Conservation (phyloP, 352 stramenopile genomes). For the Lagenidium giganteum region DNA sequence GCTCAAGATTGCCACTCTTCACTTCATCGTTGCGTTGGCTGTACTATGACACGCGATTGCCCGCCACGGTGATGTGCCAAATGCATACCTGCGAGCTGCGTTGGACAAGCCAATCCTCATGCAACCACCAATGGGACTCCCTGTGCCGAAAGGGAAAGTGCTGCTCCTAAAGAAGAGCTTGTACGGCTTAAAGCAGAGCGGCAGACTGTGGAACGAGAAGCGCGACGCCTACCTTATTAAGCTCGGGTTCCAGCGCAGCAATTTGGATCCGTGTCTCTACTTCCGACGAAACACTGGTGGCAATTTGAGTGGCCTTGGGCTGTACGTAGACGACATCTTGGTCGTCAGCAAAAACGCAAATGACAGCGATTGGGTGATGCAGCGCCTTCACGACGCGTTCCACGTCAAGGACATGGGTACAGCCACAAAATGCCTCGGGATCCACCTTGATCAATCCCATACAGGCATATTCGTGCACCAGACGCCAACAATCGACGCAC, state of each 20-base stretch:
- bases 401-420: no score
- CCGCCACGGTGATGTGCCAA: slow-evolving; percentile 11
- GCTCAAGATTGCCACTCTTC: slow-evolving; percentile 12
- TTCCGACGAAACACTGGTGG: not conserved
- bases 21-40: slow-evolving; percentile 7
- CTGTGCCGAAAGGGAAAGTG: not conserved
- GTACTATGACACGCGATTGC: not conserved
- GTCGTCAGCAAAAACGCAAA: slow-evolving; percentile 6
- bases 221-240: not conserved
- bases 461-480: no score
- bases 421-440: no score
- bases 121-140: not conserved
- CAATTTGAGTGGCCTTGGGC: slow-evolving; percentile 1
- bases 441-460: no score
- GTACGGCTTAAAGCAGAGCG: slow-evolving; percentile 11
- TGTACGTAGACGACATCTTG: slow-evolving; percentile 10
- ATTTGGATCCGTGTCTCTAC: slow-evolving; percentile 8
- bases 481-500: no score
- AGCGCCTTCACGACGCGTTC: no score
- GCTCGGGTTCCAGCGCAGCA: slow-evolving; percentile 1
- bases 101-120: slow-evolving; percentile 7
- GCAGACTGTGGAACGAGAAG: slow-evolving; percentile 8
- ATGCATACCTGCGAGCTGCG: slow-evolving; percentile 4
- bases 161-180: slow-evolving; percentile 6
- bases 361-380: no score